These are phyloP conservation scores for Galerina sulciceps DNA, from an alignment of 768 basidiomycete genomes.

Conservation along the genomic window DNA sequence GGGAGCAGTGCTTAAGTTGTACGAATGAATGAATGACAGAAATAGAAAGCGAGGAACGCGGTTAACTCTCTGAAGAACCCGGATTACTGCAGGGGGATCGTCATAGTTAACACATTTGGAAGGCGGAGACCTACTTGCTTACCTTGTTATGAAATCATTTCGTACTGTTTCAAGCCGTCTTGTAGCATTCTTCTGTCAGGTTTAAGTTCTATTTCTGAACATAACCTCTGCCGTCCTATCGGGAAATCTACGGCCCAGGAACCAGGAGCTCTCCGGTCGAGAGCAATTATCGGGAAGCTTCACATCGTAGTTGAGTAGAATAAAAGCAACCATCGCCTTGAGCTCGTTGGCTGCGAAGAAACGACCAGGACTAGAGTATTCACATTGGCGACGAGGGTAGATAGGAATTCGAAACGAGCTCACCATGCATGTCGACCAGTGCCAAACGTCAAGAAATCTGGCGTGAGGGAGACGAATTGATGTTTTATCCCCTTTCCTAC, in stretches of 20 bases:
- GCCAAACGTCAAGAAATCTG: not conserved
- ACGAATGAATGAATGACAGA: too few species aligned
- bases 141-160: too few species aligned
- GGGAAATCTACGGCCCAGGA: conserved; percentile 17
- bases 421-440: too few species aligned
- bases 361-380: conserved; percentile 36
- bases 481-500: not conserved
- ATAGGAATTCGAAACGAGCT: not conserved
- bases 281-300: conserved; percentile 28
- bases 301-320: conserved; percentile 45
- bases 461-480: not conserved
- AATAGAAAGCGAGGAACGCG: too few species aligned
- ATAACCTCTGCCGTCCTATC: conserved; percentile 24
- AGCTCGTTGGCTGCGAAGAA: conserved; percentile 49
- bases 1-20: too few species aligned
- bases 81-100: too few species aligned
- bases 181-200: too few species aligned
- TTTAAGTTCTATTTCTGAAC: too few species aligned
- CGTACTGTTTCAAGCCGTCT: too few species aligned
- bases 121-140: too few species aligned
- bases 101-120: too few species aligned
- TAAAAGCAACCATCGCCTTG: conserved; percentile 44
- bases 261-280: conserved; percentile 23
- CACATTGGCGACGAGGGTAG: conserved; percentile 7
- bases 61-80: too few species aligned